Evolutionary conservation across 176 grass and related monocot species (phyloP), one percentile per base, ranked within the genome.

Genomic region (Cocos nucifera): DNA sequence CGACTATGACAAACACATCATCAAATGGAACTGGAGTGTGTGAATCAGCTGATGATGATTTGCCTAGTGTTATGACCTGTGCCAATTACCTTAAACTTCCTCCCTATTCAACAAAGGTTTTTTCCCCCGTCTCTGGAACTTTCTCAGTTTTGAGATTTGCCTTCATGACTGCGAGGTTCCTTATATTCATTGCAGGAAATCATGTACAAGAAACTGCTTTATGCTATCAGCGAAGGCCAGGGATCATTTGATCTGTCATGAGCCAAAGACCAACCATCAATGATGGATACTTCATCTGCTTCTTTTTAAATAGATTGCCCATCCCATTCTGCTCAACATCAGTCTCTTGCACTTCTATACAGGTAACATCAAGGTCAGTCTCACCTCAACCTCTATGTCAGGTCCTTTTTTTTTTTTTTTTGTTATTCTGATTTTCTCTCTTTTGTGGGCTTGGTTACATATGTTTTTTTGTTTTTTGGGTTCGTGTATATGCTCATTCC

Each of bases 181-280:
- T 12, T 44, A 44, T 2, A 30, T 75, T 30, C 19, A 54, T 78
- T 78, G 48, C 82, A 95, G 90, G 85, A 77, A 57, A 60, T 89
- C 35, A 89, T 95, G 90, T 73, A 71, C 52, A 86, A 83, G 82
- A 95, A 89, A 52, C 66, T 95, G 66, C 82, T 95, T 74, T 95
- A 89, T 70, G 85, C 90, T 3, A 89, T 95, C 62, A 86, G 61
- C 32, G 90, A 95, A 81, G 90, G 90, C 44, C 90, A 86, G 71
- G 90, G 90, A 23, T 95, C 90, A 21, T 95, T 95, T 78, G 90
- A 95, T 83, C 90, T 95, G 61, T 95, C 90, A n/a, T 95, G 71
- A 75, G 51, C 54, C 10, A 2, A 44, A 44, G 35, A 44, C 35
- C 35, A 44, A 44, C 35, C 1, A 44, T 44, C 35, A 12, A 44